phyloP scores from a whole-genome alignment of 352 stramenopile species.

The Phytophthora uliginosa region DNA sequence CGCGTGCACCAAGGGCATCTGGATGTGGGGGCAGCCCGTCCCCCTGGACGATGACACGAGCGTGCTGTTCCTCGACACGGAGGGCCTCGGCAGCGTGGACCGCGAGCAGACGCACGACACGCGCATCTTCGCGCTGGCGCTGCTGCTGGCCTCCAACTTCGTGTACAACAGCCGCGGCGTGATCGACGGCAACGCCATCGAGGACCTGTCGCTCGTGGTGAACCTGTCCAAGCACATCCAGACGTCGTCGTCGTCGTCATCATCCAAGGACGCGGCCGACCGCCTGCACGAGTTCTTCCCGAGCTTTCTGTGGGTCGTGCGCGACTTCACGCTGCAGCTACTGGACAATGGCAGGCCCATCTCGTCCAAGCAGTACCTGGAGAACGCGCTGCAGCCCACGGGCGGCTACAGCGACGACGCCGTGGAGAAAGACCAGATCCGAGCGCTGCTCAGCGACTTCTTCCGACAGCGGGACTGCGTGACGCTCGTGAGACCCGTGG shows the following conservation, averaged over 20 bases:
- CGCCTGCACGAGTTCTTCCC: slow-evolving; percentile 88
- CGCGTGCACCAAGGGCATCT: slow-evolving; percentile 93
- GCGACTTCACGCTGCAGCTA: slow-evolving; percentile 91
- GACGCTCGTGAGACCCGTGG: slow-evolving; percentile 91
- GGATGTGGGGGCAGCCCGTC: slow-evolving; percentile 91
- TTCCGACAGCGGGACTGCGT: slow-evolving; percentile 91
- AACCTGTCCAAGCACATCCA: slow-evolving; percentile 94
- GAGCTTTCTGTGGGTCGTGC: slow-evolving; percentile 91
- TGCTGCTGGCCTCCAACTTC: slow-evolving; percentile 89
- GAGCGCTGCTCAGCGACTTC: slow-evolving; percentile 79
- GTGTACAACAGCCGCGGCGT: slow-evolving; percentile 94
- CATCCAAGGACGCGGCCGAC: slow-evolving; percentile 35
- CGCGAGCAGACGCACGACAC: slow-evolving; percentile 91
- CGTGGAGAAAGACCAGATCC: slow-evolving; percentile 86
- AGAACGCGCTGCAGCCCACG: slow-evolving; percentile 87
- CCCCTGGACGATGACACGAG: slow-evolving; percentile 76
- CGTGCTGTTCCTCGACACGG: slow-evolving; percentile 91
- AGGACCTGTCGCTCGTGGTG: slow-evolving; percentile 92
- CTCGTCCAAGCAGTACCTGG: slow-evolving; percentile 90
- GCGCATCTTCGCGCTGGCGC: slow-evolving; percentile 90
- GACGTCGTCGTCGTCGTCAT: slow-evolving; percentile 47
- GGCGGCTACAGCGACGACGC: slow-evolving; percentile 84
- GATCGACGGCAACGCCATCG: slow-evolving; percentile 92
- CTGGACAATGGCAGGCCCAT: slow-evolving; percentile 90
- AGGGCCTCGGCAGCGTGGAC: slow-evolving; percentile 87